A percentile compares a stretch with the other conserved stretches of the same genome.
These are phyloP conservation scores for Spergularia marina DNA, from an alignment of 148 eudicot genomes.

Conservation along the genomic window DNA sequence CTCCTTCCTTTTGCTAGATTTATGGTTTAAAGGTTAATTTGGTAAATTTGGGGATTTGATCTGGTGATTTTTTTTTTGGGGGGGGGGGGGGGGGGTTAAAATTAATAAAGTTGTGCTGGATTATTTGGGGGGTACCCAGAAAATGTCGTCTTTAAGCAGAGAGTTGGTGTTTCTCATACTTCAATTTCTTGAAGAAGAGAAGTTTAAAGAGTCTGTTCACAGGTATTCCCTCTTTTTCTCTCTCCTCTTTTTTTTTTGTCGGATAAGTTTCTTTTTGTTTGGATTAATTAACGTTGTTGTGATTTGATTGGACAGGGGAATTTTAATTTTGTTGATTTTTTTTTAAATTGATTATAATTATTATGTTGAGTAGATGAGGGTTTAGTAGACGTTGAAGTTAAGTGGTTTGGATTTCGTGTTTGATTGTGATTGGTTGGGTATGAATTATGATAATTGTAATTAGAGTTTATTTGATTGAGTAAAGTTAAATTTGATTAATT, in stretches of 20 bases:
- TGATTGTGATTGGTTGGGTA: background rate
- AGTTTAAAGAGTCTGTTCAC: conserved; percentile 83
- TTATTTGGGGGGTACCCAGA: conserved; percentile 1
- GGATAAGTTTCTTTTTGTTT: background rate
- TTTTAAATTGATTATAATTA: background rate
- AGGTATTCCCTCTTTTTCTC: conserved; percentile 30
- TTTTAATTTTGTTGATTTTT: background rate
- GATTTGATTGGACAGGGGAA: background rate
- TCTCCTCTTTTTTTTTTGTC: background rate
- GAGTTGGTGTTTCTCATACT: conserved; percentile 83
- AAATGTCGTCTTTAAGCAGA: conserved; percentile 84
- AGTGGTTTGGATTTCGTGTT: conserved; percentile 11
- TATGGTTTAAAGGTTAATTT: background rate
- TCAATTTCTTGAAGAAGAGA: conserved; percentile 86
- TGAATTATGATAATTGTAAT: background rate
- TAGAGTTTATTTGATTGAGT: background rate
- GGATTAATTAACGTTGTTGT: background rate
- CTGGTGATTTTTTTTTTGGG: conserved; percentile 12
- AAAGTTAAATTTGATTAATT: too few species aligned
- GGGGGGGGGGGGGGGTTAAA: too few species aligned
- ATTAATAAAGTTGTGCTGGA: conserved; percentile 13
- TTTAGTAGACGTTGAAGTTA: conserved; percentile 17
- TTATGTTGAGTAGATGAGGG: background rate
- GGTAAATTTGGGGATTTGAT: background rate
- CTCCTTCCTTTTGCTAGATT: background rate